Base-by-base conservation (phyloP, 2,329 filamentous ascomycete species). In the Talaromyces islandicus region DNA sequence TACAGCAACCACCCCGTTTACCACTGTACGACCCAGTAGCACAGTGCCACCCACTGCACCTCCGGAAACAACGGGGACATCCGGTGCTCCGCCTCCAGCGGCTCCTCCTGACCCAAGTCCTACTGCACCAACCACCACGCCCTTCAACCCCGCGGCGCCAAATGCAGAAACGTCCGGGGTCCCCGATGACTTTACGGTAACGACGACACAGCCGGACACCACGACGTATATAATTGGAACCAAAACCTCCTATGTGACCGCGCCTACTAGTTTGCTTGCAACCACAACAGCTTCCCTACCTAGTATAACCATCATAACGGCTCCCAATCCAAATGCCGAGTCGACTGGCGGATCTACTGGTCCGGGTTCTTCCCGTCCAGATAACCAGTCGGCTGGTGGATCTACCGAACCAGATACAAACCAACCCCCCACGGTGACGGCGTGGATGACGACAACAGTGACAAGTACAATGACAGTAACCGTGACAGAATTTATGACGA, bases 391-490 rank as follows among this genome's bases (percentile, higher is more conserved):
- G 17, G 9, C 1, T 35, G 32, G 41, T 43, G 41, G 41, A 43
- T 10, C 43, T 46, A 21, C n/a, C 12, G 43, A 12, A 1, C 7
- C 43, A 21, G 43, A 1, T 19, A 7, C 12, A 52, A 12, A 5
- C 19, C 11, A 24, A 12, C 4, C 1, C 6, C 7, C 24, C 19
- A 5, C 0, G 3, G 25, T 12, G 12, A 12, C 43, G 7, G 12
- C 11, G n/a, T 41, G 38, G 38, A 41, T 41, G 46, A 52, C 24
- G 25, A 29, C 27, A 52, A 52, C 48, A 27, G 9, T 29, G 24
- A 29, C 61, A 2, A 38, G 58, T 14, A 65, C 61, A 2, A 59
- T 56, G 32, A 68, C 66, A 3, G 63, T 65, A 21, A 67, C 63
- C 11, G 62, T 61, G 6, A 68, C 63, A 19, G 14, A 32, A 1